phyloP scores from a whole-genome alignment of 495 filamentous ascomycete species.

The Darksidea phi region DNA sequence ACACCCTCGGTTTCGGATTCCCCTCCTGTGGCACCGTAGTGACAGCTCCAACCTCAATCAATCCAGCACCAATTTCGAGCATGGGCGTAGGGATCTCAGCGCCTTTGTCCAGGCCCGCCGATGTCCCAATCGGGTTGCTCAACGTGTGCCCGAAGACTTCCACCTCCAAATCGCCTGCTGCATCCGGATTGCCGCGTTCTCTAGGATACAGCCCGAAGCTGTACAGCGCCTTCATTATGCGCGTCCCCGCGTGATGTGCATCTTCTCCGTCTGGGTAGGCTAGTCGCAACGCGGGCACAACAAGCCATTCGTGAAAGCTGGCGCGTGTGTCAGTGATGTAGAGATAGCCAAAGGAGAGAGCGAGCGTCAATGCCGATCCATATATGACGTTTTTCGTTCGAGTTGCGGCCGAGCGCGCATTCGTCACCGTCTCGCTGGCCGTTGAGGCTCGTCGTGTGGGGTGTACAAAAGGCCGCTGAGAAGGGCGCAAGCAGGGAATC shows the following conservation, averaged over 20 bases:
- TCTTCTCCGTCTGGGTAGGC: constrained; percentile 84
- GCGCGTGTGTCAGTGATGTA: constrained; percentile 91
- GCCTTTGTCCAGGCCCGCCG: constrained; percentile 91
- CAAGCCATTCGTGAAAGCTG: constrained; percentile 75
- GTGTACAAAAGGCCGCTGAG: neutral
- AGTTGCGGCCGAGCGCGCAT: constrained; percentile 41
- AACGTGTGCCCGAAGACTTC: constrained; percentile 77
- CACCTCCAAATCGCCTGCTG: constrained; percentile 52
- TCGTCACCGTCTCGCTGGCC: constrained; percentile 31
- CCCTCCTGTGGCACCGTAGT: constrained; percentile 83
- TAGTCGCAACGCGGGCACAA: constrained; percentile 68
- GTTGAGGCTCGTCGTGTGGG: constrained; percentile 22
- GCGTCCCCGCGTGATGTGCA: constrained; percentile 76
- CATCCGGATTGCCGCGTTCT: constrained; percentile 63
- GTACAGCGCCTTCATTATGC: constrained; percentile 64
- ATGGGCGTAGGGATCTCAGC: constrained; percentile 80
- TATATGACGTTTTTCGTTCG: constrained; percentile 54
- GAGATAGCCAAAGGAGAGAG: constrained; percentile 58
- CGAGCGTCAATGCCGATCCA: constrained; percentile 55
- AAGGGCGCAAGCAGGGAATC: neutral
- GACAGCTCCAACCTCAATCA: constrained; percentile 89
- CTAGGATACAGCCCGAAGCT: constrained; percentile 64
- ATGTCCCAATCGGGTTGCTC: constrained; percentile 83
- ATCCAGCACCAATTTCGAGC: constrained; percentile 73
- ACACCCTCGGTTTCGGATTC: constrained; percentile 84